A percentile compares a stretch with the other conserved stretches of the same genome.
Evolutionary conservation across 2,329 filamentous ascomycete species (phyloP).

Genomic region (Plectosphaerella sp.): DNA sequence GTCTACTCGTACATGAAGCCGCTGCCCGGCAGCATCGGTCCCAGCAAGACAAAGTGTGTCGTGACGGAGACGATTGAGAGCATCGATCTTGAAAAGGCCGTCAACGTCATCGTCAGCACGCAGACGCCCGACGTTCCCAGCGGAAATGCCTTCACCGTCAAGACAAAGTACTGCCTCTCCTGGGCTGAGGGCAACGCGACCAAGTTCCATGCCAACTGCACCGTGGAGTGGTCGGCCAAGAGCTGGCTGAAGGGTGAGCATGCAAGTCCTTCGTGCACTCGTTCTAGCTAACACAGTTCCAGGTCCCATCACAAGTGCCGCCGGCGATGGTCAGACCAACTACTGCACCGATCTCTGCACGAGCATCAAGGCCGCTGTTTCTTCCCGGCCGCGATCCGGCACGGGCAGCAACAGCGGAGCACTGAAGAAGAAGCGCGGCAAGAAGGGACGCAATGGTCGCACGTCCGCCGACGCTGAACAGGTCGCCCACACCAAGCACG

Average conservation of each 20-base stretch:
- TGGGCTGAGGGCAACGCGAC: conserved; percentile 89
- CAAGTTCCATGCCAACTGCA: conserved; percentile 80
- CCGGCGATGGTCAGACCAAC: conserved; percentile 79
- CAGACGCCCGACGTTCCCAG: conserved; percentile 94
- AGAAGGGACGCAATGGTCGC: conserved; percentile 43
- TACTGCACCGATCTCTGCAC: conserved; percentile 80
- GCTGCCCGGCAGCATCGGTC: conserved; percentile 76
- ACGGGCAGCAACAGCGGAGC: conserved; percentile 38
- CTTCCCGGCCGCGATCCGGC: conserved; percentile 53
- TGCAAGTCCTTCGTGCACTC: background rate
- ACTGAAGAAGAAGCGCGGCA: conserved; percentile 56
- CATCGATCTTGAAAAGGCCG: conserved; percentile 80
- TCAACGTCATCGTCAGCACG: conserved; percentile 77
- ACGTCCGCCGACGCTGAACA: conserved; percentile 37
- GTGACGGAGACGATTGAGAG: conserved; percentile 80
- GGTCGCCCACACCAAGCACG: conserved; percentile 33
- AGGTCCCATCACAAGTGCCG: conserved; percentile 95
- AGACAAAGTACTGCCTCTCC: conserved; percentile 90
- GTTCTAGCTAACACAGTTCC: conserved; percentile 21
- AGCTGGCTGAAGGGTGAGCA: conserved; percentile 89
- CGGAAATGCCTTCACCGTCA: conserved; percentile 85
- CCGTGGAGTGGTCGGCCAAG: conserved; percentile 94
- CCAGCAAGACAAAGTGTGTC: conserved; percentile 91
- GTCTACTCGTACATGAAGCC: conserved; percentile 90
- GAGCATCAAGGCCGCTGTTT: conserved; percentile 68